Base-by-base conservation (phyloP, 306 rosid genomes). In the Acacia crassicarpa region DNA sequence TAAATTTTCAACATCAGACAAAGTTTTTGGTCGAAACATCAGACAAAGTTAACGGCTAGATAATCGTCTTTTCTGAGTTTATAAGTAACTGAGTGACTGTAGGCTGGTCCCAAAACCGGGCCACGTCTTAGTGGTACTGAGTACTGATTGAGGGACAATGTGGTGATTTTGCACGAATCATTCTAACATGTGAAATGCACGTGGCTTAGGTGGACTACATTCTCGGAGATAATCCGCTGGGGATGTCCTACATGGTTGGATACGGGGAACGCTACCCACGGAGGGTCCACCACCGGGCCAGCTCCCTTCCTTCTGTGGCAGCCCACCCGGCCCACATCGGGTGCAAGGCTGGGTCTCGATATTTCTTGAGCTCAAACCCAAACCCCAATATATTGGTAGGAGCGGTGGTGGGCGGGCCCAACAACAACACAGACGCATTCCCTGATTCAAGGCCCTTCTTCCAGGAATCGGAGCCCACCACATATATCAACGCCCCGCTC, bases 211-310 rank as follows among this genome's bases (percentile, higher is more conserved):
- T 96, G 87, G 97, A 93, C 81, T 91, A 96, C 78, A 96, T 96
- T 84, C 91, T 93, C 0, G 99, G 99, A 35, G 97, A 96, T 77
- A 93, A 96, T 85, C 97, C 99, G 0, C 13, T 93, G 86, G 82
- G 89, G 75, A 96, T 96, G 92, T 96, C 99, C 35, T 96, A 93
- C 89, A 93, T 96, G 99, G 99, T 96, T 48, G 99, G 99, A 62
- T 93, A 93, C 35, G 99, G 99, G 41, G 78, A 88, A 22, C 94
- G 85, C 77, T 93, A 90, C 92, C 98, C 99, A 8, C 91, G 53
- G 72, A 93, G 99, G 93, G 90, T 96, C 17, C 99, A 96, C 83
- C 98, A 93, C 77, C 69, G 97, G 49, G 99, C 76, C 12, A 93
- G 99, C 81, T 96, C 99, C 1, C 83, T 96, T 13, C 99, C 99